Evolutionary conservation across 139 green algal species (phyloP).

Genomic region (Yamagishiella unicocca): DNA sequence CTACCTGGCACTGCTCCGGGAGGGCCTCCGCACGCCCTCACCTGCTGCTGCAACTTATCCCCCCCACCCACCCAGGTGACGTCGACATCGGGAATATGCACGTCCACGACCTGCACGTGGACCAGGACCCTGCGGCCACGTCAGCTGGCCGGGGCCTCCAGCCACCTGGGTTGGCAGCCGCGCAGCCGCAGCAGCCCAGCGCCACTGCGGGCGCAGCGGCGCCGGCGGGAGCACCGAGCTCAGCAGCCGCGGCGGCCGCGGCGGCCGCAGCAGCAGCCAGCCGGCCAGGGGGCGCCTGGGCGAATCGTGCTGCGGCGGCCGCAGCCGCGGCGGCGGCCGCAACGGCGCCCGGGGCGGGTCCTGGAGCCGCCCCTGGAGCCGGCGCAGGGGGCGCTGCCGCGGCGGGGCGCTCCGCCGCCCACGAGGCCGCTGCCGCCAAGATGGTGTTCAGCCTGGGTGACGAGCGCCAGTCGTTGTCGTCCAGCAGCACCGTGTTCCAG

Average conservation of each 20-base stretch:
- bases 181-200: not conserved
- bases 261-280: not conserved
- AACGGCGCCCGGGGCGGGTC: slow-evolving; percentile 13
- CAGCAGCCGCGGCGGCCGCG: slow-evolving; percentile 14
- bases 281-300: not conserved
- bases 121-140: slow-evolving; percentile 35
- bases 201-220: not conserved
- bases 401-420: slow-evolving; percentile 36
- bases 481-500: slow-evolving; percentile 89
- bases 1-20: no score
- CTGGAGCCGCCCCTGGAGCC: slow-evolving; percentile 15
- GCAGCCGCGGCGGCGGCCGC: slow-evolving; percentile 5
- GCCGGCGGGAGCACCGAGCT: slow-evolving; percentile 15
- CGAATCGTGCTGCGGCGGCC: not conserved
- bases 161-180: not conserved
- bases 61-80: slow-evolving; percentile 6
- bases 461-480: slow-evolving; percentile 56
- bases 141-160: not conserved
- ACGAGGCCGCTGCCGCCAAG: slow-evolving; percentile 51
- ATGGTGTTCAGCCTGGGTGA: slow-evolving; percentile 80
- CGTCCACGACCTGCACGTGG: slow-evolving; percentile 89
- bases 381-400: slow-evolving; percentile 6
- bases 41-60: no score
- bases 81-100: slow-evolving; percentile 59
- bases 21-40: not conserved